Evolutionary conservation across 768 basidiomycete genomes (phyloP), one percentile per base, ranked within the genome.

Genomic region (Candolleomyces aberdarensis): DNA sequence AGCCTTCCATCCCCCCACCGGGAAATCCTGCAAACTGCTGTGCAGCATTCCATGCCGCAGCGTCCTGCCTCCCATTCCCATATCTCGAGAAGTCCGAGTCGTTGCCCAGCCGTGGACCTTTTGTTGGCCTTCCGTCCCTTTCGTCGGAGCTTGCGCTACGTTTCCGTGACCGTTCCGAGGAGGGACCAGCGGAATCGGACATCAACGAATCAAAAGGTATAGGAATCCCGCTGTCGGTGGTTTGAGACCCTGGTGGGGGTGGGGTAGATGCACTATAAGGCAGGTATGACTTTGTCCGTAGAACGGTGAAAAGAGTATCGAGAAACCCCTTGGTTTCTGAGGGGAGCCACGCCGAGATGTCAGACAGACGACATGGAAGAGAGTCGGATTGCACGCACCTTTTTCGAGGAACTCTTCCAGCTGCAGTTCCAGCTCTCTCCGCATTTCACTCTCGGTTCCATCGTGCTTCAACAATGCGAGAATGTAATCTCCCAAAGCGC

Each of bases 391-490:
- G 50, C 32, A 69, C 81, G 62, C 61, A 92, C 95, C 90, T 76
- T 91, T 89, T 77, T 96, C 95, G 26, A 98, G 82, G 72, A 98
- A 98, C 73, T 97, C 96, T 57, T 89, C 89, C 57, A 98, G 80
- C 70, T 97, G 93, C 0, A 81, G 68, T 1, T 78, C 71, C 58
- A 97, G 77, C 69, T 94, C 91, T 65, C 85, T 85, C 65, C 90
- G 82, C 83, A 98, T 88, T 64, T 96, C 92, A 22, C 75, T 72
- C 70, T 95, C 91, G 4, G 90, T 81, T 1, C 88, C 89, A 74
- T 93, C 92, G 72, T 96, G 93, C 72, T 94, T 94, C 61, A 98
- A 78, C 57, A 98, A 79, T 15, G 96, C 96, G 53, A 97, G 85
- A 66, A 98, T 89, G 72, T 98, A 98, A 71, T 98, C 94, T 4